Conservation (phyloP, 257 asterid genomes). For the Petunia secreta region DNA sequence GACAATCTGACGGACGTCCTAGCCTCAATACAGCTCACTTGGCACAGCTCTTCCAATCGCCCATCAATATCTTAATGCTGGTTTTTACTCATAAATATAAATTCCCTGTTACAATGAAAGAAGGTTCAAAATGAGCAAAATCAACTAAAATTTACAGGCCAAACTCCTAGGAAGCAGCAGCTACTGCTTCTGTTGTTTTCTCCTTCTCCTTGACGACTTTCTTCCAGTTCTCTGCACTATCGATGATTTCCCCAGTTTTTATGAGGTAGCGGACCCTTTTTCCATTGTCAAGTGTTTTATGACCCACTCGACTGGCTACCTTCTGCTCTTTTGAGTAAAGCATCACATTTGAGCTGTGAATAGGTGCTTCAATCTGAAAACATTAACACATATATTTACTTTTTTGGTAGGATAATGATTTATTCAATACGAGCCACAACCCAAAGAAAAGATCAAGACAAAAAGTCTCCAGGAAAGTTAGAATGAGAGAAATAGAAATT, state of each 20-base stretch:
- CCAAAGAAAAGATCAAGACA: neutral
- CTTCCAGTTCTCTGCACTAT: slow-evolving; percentile 92
- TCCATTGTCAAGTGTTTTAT: slow-evolving; percentile 79
- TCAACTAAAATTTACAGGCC: slow-evolving; percentile 29
- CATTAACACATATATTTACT: neutral
- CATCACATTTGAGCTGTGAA: slow-evolving; percentile 99
- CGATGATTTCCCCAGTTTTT: slow-evolving; percentile 91
- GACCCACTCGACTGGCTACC: slow-evolving; percentile 89
- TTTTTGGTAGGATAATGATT: neutral
- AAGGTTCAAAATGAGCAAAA: slow-evolving; percentile 14
- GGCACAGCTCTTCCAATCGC: too few relatives aligned
- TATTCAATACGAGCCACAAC: neutral
- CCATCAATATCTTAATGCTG: neutral
- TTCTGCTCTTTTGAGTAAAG: slow-evolving; percentile 82
- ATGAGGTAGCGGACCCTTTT: slow-evolving; percentile 86
- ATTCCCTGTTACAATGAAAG: neutral
- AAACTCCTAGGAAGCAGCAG: slow-evolving; percentile 55
- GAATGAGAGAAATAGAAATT: slow-evolving; percentile 17
- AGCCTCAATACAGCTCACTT: too few relatives aligned
- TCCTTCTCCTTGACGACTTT: slow-evolving; percentile 57
- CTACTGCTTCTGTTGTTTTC: slow-evolving; percentile 49
- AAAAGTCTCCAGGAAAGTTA: neutral
- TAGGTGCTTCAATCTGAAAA: slow-evolving; percentile 87
- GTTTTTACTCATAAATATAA: neutral
- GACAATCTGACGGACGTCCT: too few relatives aligned